Percentiles rank a stretch among this genome's conserved stretches.
Evolutionary conservation across 495 filamentous ascomycete species (phyloP).

Genomic region (Penicillium desertorum): DNA sequence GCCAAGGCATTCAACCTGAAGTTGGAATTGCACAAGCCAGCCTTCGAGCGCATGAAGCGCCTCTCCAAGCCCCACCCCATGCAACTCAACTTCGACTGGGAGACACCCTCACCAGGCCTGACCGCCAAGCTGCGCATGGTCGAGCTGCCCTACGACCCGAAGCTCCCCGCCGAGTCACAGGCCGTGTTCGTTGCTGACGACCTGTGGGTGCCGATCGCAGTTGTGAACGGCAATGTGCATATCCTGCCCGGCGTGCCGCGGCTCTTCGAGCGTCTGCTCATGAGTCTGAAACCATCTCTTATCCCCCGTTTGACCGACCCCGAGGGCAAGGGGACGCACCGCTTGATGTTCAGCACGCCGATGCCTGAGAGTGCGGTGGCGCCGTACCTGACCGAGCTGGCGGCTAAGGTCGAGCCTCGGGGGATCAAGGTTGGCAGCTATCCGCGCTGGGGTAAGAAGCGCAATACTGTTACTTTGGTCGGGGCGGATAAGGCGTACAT

Average conservation of each 20-base stretch:
- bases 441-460: conserved; percentile 83
- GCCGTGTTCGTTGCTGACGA: conserved; percentile 75
- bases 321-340: conserved; percentile 72
- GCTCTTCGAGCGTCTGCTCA: conserved; percentile 75
- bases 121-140: conserved; percentile 89
- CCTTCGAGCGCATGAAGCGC: conserved; percentile 78
- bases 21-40: conserved; percentile 70
- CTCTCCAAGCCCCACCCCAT: conserved; percentile 69
- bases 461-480: conserved; percentile 89
- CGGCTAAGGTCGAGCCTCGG: conserved; percentile 62
- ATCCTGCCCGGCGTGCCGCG: conserved; percentile 88
- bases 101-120: conserved; percentile 71
- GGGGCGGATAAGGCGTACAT: conserved; percentile 65
- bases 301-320: conserved; percentile 70
- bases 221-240: conserved; percentile 90
- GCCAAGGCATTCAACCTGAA: conserved; percentile 81
- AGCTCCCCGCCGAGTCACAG: conserved; percentile 58
- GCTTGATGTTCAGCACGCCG: conserved; percentile 83
- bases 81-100: conserved; percentile 80
- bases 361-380: conserved; percentile 83
- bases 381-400: conserved; percentile 75
- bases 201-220: conserved; percentile 84
- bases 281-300: conserved; percentile 69
- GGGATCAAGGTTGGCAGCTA: conserved; percentile 97
- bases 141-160: conserved; percentile 71